phyloP scores from a whole-genome alignment of 2,329 filamentous ascomycete genomes.

The Pseudogymnoascus sp. region DNA sequence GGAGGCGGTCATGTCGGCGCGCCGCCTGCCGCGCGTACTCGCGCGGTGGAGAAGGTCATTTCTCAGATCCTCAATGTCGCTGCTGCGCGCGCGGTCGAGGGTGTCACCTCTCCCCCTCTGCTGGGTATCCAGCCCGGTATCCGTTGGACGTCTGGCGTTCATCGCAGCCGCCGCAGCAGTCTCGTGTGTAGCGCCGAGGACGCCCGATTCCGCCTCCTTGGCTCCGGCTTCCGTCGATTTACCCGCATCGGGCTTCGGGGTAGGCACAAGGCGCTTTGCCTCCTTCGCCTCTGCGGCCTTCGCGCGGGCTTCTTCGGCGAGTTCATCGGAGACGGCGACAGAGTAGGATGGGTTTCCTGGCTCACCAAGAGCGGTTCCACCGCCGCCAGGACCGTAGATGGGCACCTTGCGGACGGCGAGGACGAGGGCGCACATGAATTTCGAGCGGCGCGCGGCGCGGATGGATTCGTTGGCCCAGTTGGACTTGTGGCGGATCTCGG shows the following conservation, averaged over 20 bases:
- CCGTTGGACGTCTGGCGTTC: slow-evolving; percentile 25
- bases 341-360: slow-evolving; percentile 74
- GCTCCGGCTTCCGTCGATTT: not conserved
- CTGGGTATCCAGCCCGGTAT: slow-evolving; percentile 16
- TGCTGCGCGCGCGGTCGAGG: slow-evolving; percentile 13
- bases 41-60: slow-evolving; percentile 23
- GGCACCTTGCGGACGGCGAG: slow-evolving; percentile 79
- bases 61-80: slow-evolving; percentile 19
- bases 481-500: slow-evolving; percentile 86
- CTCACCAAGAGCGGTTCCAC: slow-evolving; percentile 50
- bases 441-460: slow-evolving; percentile 73
- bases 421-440: slow-evolving; percentile 93
- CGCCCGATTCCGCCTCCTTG: slow-evolving; percentile 16
- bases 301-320: slow-evolving; percentile 56
- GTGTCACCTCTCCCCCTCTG: slow-evolving; percentile 9
- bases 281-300: slow-evolving; percentile 54
- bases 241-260: slow-evolving; percentile 4
- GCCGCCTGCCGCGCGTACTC: slow-evolving; percentile 22
- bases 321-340: slow-evolving; percentile 63
- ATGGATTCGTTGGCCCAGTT: slow-evolving; percentile 86
- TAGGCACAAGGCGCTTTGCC: slow-evolving; percentile 56
- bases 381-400: slow-evolving; percentile 73
- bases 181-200: slow-evolving; percentile 25
- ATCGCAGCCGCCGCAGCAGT: slow-evolving; percentile 33
- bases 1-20: not conserved